Percentiles rank a stretch among this genome's conserved stretches.
phyloP scores from a whole-genome alignment of 108 stramenopile genomes.

The Cyclotella distinguenda region DNA sequence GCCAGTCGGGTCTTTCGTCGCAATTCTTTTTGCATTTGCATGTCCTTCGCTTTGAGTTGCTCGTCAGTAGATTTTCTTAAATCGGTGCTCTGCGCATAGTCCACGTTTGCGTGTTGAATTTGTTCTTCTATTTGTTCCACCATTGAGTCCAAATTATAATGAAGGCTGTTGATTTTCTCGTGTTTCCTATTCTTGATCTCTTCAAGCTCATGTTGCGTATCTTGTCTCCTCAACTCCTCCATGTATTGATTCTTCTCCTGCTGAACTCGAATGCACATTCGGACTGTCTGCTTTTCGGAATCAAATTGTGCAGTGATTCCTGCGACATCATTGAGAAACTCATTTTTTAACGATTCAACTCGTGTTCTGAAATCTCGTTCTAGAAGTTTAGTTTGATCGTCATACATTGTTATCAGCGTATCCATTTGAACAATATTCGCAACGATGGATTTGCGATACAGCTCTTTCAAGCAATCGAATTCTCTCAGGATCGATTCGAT shows the following conservation, averaged over 20 bases:
- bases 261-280: slow-evolving; percentile 19
- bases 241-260: slow-evolving; percentile 11
- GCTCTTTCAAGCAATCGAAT: slow-evolving; percentile 29
- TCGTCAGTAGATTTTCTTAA: slow-evolving; percentile 20
- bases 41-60: slow-evolving; percentile 31
- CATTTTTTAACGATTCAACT: slow-evolving; percentile 22
- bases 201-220: slow-evolving; percentile 36
- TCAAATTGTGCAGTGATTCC: slow-evolving; percentile 23
- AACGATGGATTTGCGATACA: slow-evolving; percentile 29
- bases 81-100: slow-evolving; percentile 34
- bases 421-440: slow-evolving; percentile 35
- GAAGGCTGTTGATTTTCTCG: slow-evolving; percentile 21
- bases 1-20: slow-evolving; percentile 20
- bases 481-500: slow-evolving; percentile 29
- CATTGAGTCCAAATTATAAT: slow-evolving; percentile 24
- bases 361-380: slow-evolving; percentile 30
- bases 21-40: slow-evolving; percentile 30
- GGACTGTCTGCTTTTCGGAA: slow-evolving; percentile 16
- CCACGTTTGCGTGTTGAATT: slow-evolving; percentile 24
- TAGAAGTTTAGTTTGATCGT: slow-evolving; percentile 30
- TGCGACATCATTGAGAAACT: slow-evolving; percentile 17
- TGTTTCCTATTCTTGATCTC: slow-evolving; percentile 31
- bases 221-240: slow-evolving; percentile 16
- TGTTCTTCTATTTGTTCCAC: slow-evolving; percentile 32
- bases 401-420: slow-evolving; percentile 31